These are phyloP conservation scores for Magnaporthiopsis incrustans DNA, from an alignment of 2,329 filamentous ascomycete genomes.

Conservation along the genomic window DNA sequence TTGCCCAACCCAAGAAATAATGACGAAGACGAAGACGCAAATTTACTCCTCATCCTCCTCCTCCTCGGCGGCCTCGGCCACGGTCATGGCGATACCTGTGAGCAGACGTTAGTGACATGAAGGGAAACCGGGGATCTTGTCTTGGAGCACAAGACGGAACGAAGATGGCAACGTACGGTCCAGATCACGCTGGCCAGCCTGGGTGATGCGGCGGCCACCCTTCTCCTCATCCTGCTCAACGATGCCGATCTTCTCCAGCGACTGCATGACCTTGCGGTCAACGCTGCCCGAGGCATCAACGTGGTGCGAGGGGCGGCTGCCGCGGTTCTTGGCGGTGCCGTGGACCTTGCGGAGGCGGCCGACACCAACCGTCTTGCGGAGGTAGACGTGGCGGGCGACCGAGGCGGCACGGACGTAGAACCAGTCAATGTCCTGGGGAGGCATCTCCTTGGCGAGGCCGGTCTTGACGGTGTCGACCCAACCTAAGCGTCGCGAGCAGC, in stretches of 20 bases:
- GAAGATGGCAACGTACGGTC: constrained; percentile 50
- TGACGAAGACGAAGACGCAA: not conserved
- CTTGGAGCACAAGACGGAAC: not conserved
- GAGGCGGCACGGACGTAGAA: constrained; percentile 85
- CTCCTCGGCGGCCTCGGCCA: constrained; percentile 63
- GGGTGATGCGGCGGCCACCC: constrained; percentile 96
- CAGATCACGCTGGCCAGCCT: constrained; percentile 97
- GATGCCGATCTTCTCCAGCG: constrained; percentile 98
- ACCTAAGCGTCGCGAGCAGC: constrained; percentile 43
- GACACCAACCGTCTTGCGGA: constrained; percentile 97
- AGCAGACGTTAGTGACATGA: not conserved
- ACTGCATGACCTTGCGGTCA: constrained; percentile 95
- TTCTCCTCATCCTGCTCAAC: constrained; percentile 97
- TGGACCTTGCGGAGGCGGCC: constrained; percentile 90
- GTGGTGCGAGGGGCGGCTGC: constrained; percentile 84
- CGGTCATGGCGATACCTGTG: constrained; percentile 69
- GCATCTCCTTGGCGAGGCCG: constrained; percentile 90
- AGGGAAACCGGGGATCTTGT: not conserved
- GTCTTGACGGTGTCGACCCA: constrained; percentile 99
- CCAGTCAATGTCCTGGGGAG: constrained; percentile 98
- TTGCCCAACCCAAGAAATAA: constrained; percentile 5
- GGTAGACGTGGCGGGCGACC: constrained; percentile 96
- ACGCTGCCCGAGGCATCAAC: constrained; percentile 91
- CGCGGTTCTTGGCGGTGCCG: constrained; percentile 96
- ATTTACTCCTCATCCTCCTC: constrained; percentile 58